Percentiles rank a stretch among this genome's conserved stretches.
Evolutionary conservation across 2,329 filamentous ascomycete genomes (phyloP).

Genomic region (Colletotrichum limetticola): DNA sequence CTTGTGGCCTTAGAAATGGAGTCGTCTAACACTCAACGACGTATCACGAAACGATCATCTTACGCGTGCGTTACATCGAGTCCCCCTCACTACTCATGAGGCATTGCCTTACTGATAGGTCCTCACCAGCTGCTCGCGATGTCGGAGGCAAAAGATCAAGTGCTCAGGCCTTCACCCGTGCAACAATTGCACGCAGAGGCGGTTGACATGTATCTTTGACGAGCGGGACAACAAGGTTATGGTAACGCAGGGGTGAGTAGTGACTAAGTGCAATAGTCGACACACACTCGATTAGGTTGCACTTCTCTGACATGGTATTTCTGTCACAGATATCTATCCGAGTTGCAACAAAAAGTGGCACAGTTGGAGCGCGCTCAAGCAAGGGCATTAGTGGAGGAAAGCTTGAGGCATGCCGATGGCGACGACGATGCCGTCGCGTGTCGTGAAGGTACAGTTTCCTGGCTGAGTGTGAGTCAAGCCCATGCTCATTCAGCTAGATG

Average conservation of each 20-base stretch:
- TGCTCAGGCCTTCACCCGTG: constrained; percentile 29
- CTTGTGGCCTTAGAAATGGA: constrained; percentile 3
- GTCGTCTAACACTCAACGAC: constrained; percentile 23
- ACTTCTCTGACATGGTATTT: neutral
- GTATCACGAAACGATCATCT: constrained; percentile 24
- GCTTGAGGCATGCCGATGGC: neutral
- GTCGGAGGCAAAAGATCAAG: constrained; percentile 32
- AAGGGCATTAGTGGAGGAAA: constrained; percentile 1
- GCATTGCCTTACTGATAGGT: neutral
- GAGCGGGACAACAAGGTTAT: constrained; percentile 31
- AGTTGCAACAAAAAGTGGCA: constrained; percentile 21
- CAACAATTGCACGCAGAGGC: constrained; percentile 29
- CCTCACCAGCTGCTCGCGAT: constrained; percentile 17
- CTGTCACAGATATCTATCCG: constrained; percentile 9
- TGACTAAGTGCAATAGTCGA: neutral
- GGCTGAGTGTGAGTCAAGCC: too few species aligned
- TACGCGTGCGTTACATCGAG: constrained; percentile 12
- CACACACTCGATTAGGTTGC: too few species aligned
- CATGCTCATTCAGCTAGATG: neutral
- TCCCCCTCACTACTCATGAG: neutral
- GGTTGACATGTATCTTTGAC: constrained; percentile 25
- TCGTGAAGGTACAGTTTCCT: neutral
- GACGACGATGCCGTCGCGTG: neutral
- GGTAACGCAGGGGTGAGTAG: constrained; percentile 22
- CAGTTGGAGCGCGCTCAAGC: constrained; percentile 17